phyloP scores from a whole-genome alignment of 139 green algal genomes.

The Astrephomene gubernaculifera region DNA sequence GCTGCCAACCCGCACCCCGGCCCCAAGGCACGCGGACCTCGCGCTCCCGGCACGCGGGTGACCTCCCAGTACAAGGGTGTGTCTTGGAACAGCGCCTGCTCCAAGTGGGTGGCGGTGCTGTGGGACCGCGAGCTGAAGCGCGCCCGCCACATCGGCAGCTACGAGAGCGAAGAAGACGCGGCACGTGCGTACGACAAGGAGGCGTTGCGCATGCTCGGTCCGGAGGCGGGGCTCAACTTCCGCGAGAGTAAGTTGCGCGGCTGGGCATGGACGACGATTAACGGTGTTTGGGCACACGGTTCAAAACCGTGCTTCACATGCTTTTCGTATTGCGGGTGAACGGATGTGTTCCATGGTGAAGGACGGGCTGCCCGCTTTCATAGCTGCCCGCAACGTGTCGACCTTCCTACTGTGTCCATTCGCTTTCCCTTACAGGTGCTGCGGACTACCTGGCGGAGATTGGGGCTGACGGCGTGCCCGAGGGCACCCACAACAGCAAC shows the following conservation, averaged over 20 bases:
- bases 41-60: slow-evolving; percentile 28
- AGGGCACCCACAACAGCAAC: slow-evolving; percentile 28
- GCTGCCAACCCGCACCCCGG: background rate
- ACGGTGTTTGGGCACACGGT: no score
- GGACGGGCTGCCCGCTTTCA: no score
- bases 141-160: slow-evolving; percentile 77
- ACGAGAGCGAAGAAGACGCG: slow-evolving; percentile 69
- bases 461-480: slow-evolving; percentile 4
- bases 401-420: no score
- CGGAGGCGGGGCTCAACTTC: slow-evolving; percentile 71
- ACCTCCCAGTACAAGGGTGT: slow-evolving; percentile 69
- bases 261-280: no score
- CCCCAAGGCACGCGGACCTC: slow-evolving; percentile 32
- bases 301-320: no score
- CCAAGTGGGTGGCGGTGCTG: slow-evolving; percentile 69
- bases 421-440: slow-evolving; percentile 17
- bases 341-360: no score
- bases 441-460: slow-evolving; percentile 41
- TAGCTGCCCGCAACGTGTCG: no score
- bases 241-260: slow-evolving; percentile 59
- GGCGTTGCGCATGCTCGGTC: slow-evolving; percentile 64
- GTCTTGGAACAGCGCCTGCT: slow-evolving; percentile 65
- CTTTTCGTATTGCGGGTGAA: no score
- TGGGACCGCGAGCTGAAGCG: slow-evolving; percentile 70
- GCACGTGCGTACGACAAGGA: slow-evolving; percentile 75